Evolutionary conservation across 805 yeast species (phyloP).

Genomic region (Barnettozyma californica): DNA sequence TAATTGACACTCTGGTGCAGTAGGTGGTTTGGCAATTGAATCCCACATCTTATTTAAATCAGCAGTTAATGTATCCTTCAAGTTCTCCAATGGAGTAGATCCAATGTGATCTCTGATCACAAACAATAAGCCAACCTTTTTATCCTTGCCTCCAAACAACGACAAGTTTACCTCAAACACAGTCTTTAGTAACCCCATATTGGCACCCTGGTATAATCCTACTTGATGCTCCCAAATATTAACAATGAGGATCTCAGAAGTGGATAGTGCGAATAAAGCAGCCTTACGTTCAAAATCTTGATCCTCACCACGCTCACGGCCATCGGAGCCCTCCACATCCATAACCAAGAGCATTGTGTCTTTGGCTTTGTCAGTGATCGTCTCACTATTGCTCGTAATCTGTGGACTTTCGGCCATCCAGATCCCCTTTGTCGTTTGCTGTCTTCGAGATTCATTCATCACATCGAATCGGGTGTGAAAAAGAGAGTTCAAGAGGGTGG

Average conservation of each 20-base stretch:
- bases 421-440: constrained; percentile 86
- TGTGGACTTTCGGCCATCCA: constrained; percentile 61
- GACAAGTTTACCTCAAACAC: constrained; percentile 93
- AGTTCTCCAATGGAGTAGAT: constrained; percentile 69
- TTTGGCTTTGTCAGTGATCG: constrained; percentile 12
- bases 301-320: constrained; percentile 96
- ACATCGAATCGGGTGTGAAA: constrained; percentile 89
- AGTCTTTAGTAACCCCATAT: constrained; percentile 90
- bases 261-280: constrained; percentile 89
- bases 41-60: constrained; percentile 81
- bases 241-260: constrained; percentile 84
- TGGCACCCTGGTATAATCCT: constrained; percentile 96
- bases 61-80: constrained; percentile 59
- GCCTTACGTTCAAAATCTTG: constrained; percentile 97
- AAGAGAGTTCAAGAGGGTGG: constrained; percentile 79
- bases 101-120: constrained; percentile 93
- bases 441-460: constrained; percentile 82
- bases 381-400: constrained; percentile 24
- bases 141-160: constrained; percentile 61
- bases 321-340: constrained; percentile 99
- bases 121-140: constrained; percentile 68
- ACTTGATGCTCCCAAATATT: constrained; percentile 97
- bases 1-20: constrained; percentile 47
- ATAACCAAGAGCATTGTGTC: constrained; percentile 58
- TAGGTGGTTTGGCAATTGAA: constrained; percentile 66